phyloP scores from a whole-genome alignment of 2,329 filamentous ascomycete genomes.

The Paraconiothyrium sp. region DNA sequence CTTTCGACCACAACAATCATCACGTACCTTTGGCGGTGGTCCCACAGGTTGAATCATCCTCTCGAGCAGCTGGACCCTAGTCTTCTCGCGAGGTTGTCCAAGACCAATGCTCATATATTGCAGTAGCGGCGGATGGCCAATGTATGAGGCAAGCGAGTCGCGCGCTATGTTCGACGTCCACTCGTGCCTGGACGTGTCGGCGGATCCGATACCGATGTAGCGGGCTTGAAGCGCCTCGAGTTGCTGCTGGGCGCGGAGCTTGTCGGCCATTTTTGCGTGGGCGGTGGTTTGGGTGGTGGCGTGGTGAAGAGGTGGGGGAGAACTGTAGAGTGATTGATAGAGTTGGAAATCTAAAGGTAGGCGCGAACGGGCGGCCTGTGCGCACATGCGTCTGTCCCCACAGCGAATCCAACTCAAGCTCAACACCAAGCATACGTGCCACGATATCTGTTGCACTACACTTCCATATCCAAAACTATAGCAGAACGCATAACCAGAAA shows the following conservation, averaged over 20 bases:
- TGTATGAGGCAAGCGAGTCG: constrained; percentile 88
- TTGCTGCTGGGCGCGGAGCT: constrained; percentile 96
- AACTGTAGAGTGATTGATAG: background rate
- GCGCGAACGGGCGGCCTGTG: constrained; percentile 9
- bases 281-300: background rate
- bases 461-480: background rate
- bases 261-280: constrained; percentile 76
- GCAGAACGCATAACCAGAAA: background rate
- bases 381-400: constrained; percentile 2
- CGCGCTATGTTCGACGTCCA: constrained; percentile 96
- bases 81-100: constrained; percentile 83
- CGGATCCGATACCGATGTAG: constrained; percentile 94
- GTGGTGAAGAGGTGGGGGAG: background rate
- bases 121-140: constrained; percentile 88
- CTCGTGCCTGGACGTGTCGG: constrained; percentile 96
- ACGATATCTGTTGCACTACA: background rate
- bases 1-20: background rate
- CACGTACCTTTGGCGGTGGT: constrained; percentile 68
- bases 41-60: constrained; percentile 73
- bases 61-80: constrained; percentile 82
- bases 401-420: background rate
- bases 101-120: constrained; percentile 90
- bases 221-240: constrained; percentile 96
- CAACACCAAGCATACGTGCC: background rate
- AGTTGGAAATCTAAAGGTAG: background rate